Conservation (phyloP, 2,329 filamentous ascomycete species). For the Talaromyces verruculosus region DNA sequence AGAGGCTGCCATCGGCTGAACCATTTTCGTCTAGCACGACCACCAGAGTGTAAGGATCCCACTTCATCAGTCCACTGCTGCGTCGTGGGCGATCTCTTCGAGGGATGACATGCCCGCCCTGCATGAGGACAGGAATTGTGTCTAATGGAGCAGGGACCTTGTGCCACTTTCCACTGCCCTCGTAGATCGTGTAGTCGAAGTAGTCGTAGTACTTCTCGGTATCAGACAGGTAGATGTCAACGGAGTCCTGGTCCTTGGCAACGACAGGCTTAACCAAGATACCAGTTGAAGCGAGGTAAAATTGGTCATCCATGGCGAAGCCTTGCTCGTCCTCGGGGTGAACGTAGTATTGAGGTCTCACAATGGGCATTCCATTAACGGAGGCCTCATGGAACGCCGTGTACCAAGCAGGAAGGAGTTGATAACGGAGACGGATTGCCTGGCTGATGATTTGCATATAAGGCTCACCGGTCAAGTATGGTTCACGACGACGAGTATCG, state of each 20-base stretch:
- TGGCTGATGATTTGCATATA: constrained; percentile 84
- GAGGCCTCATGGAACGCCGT: constrained; percentile 92
- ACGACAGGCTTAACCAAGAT: constrained; percentile 91
- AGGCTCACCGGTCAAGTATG: constrained; percentile 81
- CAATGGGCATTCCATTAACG: constrained; percentile 77
- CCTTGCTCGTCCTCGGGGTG: constrained; percentile 82
- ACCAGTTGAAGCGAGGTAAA: constrained; percentile 85
- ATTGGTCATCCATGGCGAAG: constrained; percentile 88
- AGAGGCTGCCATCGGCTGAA: constrained; percentile 77
- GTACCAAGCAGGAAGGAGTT: constrained; percentile 90
- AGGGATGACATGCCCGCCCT: constrained; percentile 86
- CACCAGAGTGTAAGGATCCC: constrained; percentile 91
- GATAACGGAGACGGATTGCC: constrained; percentile 83
- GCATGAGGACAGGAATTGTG: constrained; percentile 86
- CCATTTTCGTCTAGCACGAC: constrained; percentile 67
- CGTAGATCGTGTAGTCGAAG: constrained; percentile 78
- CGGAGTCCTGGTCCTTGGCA: constrained; percentile 68
- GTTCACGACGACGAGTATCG: constrained; percentile 89
- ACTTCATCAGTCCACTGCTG: constrained; percentile 85
- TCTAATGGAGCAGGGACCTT: constrained; percentile 76
- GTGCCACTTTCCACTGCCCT: constrained; percentile 67
- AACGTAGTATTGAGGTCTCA: constrained; percentile 90
- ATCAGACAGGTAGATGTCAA: constrained; percentile 84
- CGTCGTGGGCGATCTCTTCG: constrained; percentile 85
- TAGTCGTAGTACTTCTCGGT: constrained; percentile 93